Evolutionary conservation across 2,329 filamentous ascomycete species (phyloP).

Genomic region (Fusarium graminum): DNA sequence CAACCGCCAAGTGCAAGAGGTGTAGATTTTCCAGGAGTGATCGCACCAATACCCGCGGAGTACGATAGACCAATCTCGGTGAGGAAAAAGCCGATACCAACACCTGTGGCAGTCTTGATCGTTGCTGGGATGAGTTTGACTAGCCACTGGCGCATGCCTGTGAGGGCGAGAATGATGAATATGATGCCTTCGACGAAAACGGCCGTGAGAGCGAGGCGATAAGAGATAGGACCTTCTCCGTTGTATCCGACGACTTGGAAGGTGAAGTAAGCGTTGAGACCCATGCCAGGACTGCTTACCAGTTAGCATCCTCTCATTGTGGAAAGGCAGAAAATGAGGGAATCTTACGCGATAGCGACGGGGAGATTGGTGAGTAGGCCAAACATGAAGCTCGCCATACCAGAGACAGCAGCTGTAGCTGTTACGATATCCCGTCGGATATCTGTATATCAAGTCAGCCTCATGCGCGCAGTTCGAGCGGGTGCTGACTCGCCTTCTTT

Average conservation of each 20-base stretch:
- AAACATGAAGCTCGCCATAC: constrained; percentile 80
- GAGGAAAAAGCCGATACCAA: constrained; percentile 74
- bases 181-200: constrained; percentile 75
- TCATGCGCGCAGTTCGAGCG: accelerated
- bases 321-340: background rate
- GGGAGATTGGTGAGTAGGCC: constrained; percentile 86
- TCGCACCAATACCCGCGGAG: constrained; percentile 83
- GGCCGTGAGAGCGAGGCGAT: constrained; percentile 71
- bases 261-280: constrained; percentile 75
- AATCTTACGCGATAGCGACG: constrained; percentile 55
- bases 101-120: constrained; percentile 74
- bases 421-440: constrained; percentile 84
- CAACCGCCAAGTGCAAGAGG: constrained; percentile 85
- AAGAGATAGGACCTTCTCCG: constrained; percentile 68
- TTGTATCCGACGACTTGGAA: constrained; percentile 75
- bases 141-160: constrained; percentile 80
- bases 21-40: constrained; percentile 74
- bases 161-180: constrained; percentile 73
- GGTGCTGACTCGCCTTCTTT: constrained; percentile 59
- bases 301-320: constrained; percentile 11
- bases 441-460: constrained; percentile 50
- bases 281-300: constrained; percentile 70
- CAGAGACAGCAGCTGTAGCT: constrained; percentile 83
- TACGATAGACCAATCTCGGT: constrained; percentile 79
- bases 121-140: constrained; percentile 74